phyloP scores from a whole-genome alignment of 1,139 yeast genomes.

The Blastobotrys apis region DNA sequence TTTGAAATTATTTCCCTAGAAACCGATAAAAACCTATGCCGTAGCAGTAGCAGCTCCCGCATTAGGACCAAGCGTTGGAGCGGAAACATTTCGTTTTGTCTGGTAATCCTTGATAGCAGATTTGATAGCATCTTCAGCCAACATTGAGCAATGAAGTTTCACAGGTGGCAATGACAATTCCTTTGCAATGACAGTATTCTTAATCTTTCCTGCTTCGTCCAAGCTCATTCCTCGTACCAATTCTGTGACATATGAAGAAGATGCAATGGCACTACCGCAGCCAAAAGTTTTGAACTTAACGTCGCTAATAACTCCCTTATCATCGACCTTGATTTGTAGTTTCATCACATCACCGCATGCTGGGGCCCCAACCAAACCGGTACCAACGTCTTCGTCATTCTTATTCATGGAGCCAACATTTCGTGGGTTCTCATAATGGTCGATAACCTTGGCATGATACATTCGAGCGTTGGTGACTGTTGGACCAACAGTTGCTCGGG shows the following conservation, averaged over 20 bases:
- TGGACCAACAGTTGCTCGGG: not conserved
- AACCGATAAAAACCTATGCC: not conserved
- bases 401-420: slow-evolving; percentile 93
- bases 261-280: slow-evolving; percentile 96
- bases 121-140: slow-evolving; percentile 98
- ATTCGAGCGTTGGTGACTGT: slow-evolving; percentile 11
- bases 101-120: slow-evolving; percentile 94
- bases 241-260: slow-evolving; percentile 91
- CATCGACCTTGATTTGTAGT: slow-evolving; percentile 89
- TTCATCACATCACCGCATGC: slow-evolving; percentile 99
- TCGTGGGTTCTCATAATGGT: slow-evolving; percentile 94
- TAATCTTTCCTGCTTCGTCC: slow-evolving; percentile 88
- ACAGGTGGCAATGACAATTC: slow-evolving; percentile 95
- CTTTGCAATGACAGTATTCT: slow-evolving; percentile 87
- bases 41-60: slow-evolving; percentile 18
- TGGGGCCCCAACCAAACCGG: slow-evolving; percentile 96
- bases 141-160: slow-evolving; percentile 94
- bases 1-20: not conserved
- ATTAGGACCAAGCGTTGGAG: slow-evolving; percentile 38
- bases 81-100: slow-evolving; percentile 48
- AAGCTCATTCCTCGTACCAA: slow-evolving; percentile 91
- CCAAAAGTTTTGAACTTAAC: slow-evolving; percentile 98
- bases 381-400: slow-evolving; percentile 75
- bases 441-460: slow-evolving; percentile 50
- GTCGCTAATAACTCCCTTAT: slow-evolving; percentile 84